These are phyloP conservation scores for Coelastrella sp. DNA, from an alignment of 139 green algal genomes.

Conservation along the genomic window DNA sequence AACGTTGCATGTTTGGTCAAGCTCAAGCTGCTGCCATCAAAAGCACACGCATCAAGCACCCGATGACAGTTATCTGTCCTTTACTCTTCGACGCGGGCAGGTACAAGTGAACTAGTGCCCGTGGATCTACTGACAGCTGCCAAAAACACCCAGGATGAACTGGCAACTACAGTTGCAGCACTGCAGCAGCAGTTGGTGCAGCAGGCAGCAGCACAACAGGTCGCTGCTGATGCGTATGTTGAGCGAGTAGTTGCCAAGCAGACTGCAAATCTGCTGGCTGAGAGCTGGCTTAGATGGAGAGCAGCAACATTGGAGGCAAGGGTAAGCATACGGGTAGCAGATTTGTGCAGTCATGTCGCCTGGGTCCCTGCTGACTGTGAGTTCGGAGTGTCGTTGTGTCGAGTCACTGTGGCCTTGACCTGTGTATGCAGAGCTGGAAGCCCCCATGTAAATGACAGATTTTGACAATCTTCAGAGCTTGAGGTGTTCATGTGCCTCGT, in stretches of 20 bases:
- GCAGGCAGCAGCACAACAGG: conserved; percentile 18
- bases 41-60: too few species aligned
- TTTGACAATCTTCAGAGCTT: too few species aligned
- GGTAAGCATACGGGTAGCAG: too few species aligned
- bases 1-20: too few species aligned
- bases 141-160: neutral
- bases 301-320: neutral
- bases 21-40: too few species aligned
- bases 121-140: neutral
- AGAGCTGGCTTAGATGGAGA: neutral
- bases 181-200: conserved; percentile 31
- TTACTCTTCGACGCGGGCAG: neutral
- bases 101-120: conserved; percentile 4
- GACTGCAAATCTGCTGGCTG: neutral
- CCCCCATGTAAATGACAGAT: too few species aligned
- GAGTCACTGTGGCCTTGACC: too few species aligned
- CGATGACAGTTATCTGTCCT: neutral
- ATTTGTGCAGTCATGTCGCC: too few species aligned
- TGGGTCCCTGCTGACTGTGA: too few species aligned
- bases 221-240: conserved; percentile 1
- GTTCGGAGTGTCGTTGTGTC: too few species aligned
- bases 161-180: neutral
- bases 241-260: neutral
- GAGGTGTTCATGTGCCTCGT: too few species aligned
- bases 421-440: too few species aligned